A percentile compares a stretch with the other conserved stretches of the same genome.
Evolutionary conservation across 495 filamentous ascomycete species (phyloP).

Genomic region (Hypoxylon cercidicola): DNA sequence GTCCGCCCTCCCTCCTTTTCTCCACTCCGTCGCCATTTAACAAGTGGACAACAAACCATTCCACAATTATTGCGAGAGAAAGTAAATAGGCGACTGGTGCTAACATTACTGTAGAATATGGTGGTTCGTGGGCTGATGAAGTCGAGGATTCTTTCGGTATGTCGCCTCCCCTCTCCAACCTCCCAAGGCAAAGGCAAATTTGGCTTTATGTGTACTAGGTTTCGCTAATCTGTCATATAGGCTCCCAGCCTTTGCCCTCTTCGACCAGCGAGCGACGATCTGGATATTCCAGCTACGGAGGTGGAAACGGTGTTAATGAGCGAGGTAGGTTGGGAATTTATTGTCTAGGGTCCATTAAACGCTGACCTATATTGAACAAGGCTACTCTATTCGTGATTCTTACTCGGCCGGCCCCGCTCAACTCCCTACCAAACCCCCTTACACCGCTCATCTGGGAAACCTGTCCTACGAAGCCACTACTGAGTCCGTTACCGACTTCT

Average conservation of each 20-base stretch:
- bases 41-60: constrained; percentile 3
- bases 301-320: constrained; percentile 42
- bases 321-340: constrained; percentile 48
- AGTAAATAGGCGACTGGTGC: constrained; percentile 39
- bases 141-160: constrained; percentile 88
- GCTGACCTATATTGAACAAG: constrained; percentile 44
- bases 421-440: constrained; percentile 92
- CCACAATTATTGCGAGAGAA: constrained; percentile 5
- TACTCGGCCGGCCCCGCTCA: constrained; percentile 77
- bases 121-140: constrained; percentile 95
- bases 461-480: constrained; percentile 91
- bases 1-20: constrained; percentile 49
- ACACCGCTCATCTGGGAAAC: constrained; percentile 95
- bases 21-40: constrained; percentile 24
- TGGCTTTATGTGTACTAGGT: constrained; percentile 23
- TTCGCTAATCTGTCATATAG: constrained; percentile 36
- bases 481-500: constrained; percentile 84
- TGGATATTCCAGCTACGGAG: constrained; percentile 47
- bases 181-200: constrained; percentile 7
- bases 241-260: constrained; percentile 59
- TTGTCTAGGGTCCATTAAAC: not conserved
- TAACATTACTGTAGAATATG: constrained; percentile 71
- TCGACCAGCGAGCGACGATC: constrained; percentile 50
- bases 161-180: constrained; percentile 40
- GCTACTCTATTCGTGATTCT: constrained; percentile 78